phyloP scores from a whole-genome alignment of 2,329 filamentous ascomycete species.

The Camptophora hylomeconis region DNA sequence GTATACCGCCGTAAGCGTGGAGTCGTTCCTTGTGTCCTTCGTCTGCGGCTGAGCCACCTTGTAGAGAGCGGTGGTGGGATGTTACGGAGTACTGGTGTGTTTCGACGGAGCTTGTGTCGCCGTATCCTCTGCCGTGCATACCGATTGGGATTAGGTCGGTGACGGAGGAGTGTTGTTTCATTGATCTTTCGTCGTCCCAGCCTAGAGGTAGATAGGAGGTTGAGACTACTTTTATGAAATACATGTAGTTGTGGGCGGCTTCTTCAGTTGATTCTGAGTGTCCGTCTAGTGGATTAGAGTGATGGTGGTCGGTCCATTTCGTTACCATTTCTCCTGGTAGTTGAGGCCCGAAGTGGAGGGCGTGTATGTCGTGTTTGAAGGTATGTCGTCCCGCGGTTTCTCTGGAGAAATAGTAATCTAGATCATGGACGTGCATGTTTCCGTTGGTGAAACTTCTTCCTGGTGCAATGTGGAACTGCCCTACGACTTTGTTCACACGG shows the following conservation, averaged over 20 bases:
- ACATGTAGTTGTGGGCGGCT: conserved; percentile 91
- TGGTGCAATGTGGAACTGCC: conserved; percentile 96
- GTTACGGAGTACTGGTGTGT: conserved; percentile 98
- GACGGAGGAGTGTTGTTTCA: conserved; percentile 24
- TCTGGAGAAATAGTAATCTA: conserved; percentile 84
- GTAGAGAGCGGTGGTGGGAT: conserved; percentile 80
- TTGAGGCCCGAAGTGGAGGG: conserved; percentile 84
- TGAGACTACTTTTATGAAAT: conserved; percentile 96
- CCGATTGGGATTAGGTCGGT: conserved; percentile 52
- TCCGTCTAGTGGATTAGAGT: conserved; percentile 72
- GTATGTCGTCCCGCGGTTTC: conserved; percentile 60
- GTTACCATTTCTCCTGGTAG: conserved; percentile 58
- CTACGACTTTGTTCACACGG: conserved; percentile 94
- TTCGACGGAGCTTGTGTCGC: conserved; percentile 69
- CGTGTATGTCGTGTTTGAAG: conserved; percentile 80
- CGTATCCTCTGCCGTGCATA: conserved; percentile 51
- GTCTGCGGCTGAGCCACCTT: conserved; percentile 68
- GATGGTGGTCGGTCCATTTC: conserved; percentile 80
- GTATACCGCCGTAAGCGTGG: conserved; percentile 83
- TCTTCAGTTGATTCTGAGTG: conserved; percentile 66
- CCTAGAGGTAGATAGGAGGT: conserved; percentile 89
- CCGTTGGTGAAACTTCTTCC: conserved; percentile 92
- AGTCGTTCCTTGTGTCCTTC: conserved; percentile 87
- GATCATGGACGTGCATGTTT: conserved; percentile 94
- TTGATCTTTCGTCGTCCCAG: conserved; percentile 53